Base-by-base conservation (phyloP, 177 flowering plant species). In the Vitis hybrid region DNA sequence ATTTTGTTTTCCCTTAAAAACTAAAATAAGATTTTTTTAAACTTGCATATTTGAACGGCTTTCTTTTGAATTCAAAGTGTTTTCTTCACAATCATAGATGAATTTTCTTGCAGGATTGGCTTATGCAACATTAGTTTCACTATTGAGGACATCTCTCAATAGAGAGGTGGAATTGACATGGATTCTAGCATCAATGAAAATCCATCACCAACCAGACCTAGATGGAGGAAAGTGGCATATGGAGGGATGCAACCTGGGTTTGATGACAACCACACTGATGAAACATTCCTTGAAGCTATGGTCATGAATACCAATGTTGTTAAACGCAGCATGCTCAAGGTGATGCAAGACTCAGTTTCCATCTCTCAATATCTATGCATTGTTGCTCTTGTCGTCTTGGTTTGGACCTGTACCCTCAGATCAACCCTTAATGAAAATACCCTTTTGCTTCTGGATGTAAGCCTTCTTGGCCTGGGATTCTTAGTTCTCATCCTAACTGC, bases 161-260 rank as follows among this genome's bases (percentile, higher is more conserved):
- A 14, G 7, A 61, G 49, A 4, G 10, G 64, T 1, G 19, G 30
- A 50, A 64, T 50, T 15, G 56, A 2, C 56, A 87, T 88, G 90
- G 87, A 77, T 67, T 21, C 30, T 21, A 49, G 11, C 40, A 15
- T 46, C 24, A 56, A 70, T 56, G 78, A 65, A 19, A 65, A 40
- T 35, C 61, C 69, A 6, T 63, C 82, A 65, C 78, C 78, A 24
- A 35, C 77, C 21, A 75, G 57, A 56, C 81, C 72, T 19, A 88
- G 74, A 82, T 94, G 98, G 98, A 86, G 88, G 62, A 92, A 94
- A 79, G 93, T 94, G 64, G 98, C 97, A 17, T 94, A 92, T 78
- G 97, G 97, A 67, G 98, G 98, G 13, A 94, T 91, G 97, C 98
- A 94, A 76, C 91, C 88, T 13, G 98, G 97, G 13, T 94, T 79